Evolutionary conservation across 129 eudicot species (phyloP).

Genomic region (Lonicera japonica): DNA sequence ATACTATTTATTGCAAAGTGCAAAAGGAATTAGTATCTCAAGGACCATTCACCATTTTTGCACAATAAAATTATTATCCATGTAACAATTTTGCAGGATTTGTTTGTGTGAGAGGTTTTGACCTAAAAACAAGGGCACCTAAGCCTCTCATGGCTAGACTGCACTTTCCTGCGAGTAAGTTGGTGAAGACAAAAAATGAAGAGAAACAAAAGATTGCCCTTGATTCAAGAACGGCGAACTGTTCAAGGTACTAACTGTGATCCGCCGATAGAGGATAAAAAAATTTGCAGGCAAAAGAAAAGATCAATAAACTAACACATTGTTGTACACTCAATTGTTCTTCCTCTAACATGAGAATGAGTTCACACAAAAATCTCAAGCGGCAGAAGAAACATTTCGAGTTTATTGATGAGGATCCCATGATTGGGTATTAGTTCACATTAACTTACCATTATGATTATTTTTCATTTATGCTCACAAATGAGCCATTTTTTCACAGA

Average conservation of each 20-base stretch:
- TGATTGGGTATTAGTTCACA: conserved; percentile 13
- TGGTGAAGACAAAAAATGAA: conserved; percentile 44
- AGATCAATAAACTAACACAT: conserved; percentile 35
- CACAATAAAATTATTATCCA: background rate
- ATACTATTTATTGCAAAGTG: too few species aligned
- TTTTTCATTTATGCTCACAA: conserved; percentile 39
- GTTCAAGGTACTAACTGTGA: conserved; percentile 12
- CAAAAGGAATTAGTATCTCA: too few species aligned
- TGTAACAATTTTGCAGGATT: conserved; percentile 49
- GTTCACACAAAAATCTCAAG: conserved; percentile 24
- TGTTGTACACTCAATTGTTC: conserved; percentile 31
- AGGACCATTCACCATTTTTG: background rate
- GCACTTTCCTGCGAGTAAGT: conserved; percentile 74
- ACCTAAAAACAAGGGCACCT: conserved; percentile 59
- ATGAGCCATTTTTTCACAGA: conserved; percentile 43
- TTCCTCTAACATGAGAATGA: conserved; percentile 32
- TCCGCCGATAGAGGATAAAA: background rate
- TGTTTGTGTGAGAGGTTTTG: conserved; percentile 90
- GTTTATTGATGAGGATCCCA: conserved; percentile 1
- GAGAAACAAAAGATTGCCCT: conserved; percentile 23
- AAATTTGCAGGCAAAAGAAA: conserved; percentile 6
- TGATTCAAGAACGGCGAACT: conserved; percentile 21
- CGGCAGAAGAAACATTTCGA: conserved; percentile 20
- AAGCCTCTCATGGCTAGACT: conserved; percentile 75
- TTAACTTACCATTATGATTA: conserved; percentile 25